Conservation (phyloP, 2,329 filamentous ascomycete genomes). For the Cordyceps farinosa region DNA sequence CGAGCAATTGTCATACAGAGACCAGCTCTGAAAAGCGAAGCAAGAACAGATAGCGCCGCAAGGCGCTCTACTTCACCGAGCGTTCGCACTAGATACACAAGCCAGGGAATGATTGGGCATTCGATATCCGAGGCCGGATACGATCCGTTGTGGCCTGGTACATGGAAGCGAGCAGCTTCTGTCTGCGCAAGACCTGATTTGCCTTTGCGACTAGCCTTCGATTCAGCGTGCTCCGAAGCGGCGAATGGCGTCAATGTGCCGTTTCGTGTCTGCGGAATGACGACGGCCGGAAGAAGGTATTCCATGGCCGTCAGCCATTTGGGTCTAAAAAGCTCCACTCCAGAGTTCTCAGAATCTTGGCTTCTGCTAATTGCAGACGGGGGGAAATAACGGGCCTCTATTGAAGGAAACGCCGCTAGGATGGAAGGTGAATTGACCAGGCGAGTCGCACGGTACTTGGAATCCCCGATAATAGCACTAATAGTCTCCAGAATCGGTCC, state of each 20-base stretch:
- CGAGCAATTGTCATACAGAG: conserved; percentile 58
- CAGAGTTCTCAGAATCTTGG: conserved; percentile 51
- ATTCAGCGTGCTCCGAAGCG: conserved; percentile 26
- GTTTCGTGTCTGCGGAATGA: conserved; percentile 38
- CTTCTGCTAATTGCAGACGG: conserved; percentile 46
- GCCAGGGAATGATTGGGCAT: conserved; percentile 68
- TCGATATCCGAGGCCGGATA: conserved; percentile 57
- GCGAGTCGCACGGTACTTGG: conserved; percentile 71
- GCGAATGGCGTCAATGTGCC: conserved; percentile 25
- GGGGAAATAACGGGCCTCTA: conserved; percentile 49
- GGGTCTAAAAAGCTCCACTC: conserved; percentile 44
- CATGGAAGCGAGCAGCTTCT: conserved; percentile 31
- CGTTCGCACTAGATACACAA: conserved; percentile 61
- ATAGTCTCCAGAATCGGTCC: conserved; percentile 74
- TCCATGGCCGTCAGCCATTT: conserved; percentile 57
- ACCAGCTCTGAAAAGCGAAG: conserved; percentile 65
- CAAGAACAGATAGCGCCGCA: conserved; percentile 66
- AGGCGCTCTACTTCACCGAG: conserved; percentile 57
- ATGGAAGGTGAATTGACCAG: conserved; percentile 66
- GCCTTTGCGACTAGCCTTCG: conserved; percentile 28
- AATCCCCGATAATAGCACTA: conserved; percentile 71
- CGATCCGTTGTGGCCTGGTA: conserved; percentile 28
- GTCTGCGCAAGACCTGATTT: conserved; percentile 29
- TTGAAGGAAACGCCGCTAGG: conserved; percentile 63
- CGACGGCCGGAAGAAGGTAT: conserved; percentile 57